Conservation (phyloP, 352 stramenopile genomes). For the Globisporangium echinulatum region DNA sequence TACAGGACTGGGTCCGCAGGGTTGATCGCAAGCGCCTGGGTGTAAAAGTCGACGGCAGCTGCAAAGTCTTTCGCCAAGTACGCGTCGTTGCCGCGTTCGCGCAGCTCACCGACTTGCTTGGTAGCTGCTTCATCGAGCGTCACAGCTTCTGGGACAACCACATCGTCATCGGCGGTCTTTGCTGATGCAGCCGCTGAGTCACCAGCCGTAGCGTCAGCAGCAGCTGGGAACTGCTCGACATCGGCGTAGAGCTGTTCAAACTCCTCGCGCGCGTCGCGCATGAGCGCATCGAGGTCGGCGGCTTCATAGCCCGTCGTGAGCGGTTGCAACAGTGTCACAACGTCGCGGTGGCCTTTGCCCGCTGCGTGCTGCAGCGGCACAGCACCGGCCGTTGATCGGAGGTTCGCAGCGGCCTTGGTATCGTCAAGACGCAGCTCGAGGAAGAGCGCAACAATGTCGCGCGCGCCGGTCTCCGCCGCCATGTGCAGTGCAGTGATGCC, state of each 20-base stretch:
- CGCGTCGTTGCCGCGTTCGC: constrained; percentile 64
- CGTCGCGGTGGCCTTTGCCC: constrained; percentile 59
- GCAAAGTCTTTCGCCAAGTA: constrained; percentile 63
- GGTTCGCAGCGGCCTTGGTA: constrained; percentile 41
- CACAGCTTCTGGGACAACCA: constrained; percentile 36
- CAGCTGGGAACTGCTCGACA: constrained; percentile 16
- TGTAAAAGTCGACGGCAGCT: constrained; percentile 47
- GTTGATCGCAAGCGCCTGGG: constrained; percentile 53
- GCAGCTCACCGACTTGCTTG: constrained; percentile 37
- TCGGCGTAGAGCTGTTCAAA: constrained; percentile 52
- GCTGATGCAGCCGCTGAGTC: constrained; percentile 11
- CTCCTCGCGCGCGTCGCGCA: constrained; percentile 55
- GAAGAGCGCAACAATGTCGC: constrained; percentile 53
- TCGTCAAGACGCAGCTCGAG: constrained; percentile 41
- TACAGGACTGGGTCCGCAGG: constrained; percentile 59
- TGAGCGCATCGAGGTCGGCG: constrained; percentile 43
- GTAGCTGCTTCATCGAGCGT: constrained; percentile 31
- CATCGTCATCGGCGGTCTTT: constrained; percentile 30
- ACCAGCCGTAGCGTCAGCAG: constrained; percentile 31
- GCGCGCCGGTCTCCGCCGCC: constrained; percentile 64
- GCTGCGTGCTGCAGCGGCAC: constrained; percentile 70
- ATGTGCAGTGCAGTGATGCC: constrained; percentile 73
- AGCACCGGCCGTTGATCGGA: constrained; percentile 47
- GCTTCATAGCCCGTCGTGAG: constrained; percentile 56
- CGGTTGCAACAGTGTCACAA: constrained; percentile 58